phyloP scores from a whole-genome alignment of 2,329 filamentous ascomycete species.

The Penicillium sp. region DNA sequence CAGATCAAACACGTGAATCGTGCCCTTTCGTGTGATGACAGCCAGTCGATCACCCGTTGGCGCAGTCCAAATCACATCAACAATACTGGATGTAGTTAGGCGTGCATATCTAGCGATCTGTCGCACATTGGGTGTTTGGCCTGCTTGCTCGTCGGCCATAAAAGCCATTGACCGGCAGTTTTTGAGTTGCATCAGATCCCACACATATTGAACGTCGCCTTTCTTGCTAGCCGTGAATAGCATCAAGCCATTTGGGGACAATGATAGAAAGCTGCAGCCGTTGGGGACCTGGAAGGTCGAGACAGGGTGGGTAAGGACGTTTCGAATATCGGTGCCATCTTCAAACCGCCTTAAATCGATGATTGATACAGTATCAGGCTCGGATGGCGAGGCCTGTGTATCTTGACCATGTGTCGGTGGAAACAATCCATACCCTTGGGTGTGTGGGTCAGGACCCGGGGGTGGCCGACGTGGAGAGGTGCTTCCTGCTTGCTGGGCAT shows the following conservation, averaged over 20 bases:
- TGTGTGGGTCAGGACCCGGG: constrained; percentile 31
- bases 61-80: constrained; percentile 85
- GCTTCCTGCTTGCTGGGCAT: constrained; percentile 41
- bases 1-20: constrained; percentile 88
- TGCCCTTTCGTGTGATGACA: constrained; percentile 92
- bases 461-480: constrained; percentile 32
- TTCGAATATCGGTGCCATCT: constrained; percentile 39
- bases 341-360: constrained; percentile 49
- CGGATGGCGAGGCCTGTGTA: constrained; percentile 36
- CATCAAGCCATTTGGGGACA: constrained; percentile 50
- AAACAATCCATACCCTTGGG: constrained; percentile 40
- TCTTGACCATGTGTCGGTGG: constrained; percentile 51
- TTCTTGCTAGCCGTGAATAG: constrained; percentile 52
- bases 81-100: constrained; percentile 86
- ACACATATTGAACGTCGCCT: constrained; percentile 53
- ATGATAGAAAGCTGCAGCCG: constrained; percentile 53
- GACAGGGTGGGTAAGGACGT: constrained; percentile 37
- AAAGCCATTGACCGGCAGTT: constrained; percentile 44
- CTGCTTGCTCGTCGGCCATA: constrained; percentile 37
- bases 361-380: constrained; percentile 50
- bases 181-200: constrained; percentile 53
- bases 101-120: constrained; percentile 87
- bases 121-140: constrained; percentile 58
- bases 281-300: constrained; percentile 51
- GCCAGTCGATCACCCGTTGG: constrained; percentile 81